Evolutionary conservation across 164 flowering plant genomes (phyloP).

Genomic region (Tinospora cordifolia): DNA sequence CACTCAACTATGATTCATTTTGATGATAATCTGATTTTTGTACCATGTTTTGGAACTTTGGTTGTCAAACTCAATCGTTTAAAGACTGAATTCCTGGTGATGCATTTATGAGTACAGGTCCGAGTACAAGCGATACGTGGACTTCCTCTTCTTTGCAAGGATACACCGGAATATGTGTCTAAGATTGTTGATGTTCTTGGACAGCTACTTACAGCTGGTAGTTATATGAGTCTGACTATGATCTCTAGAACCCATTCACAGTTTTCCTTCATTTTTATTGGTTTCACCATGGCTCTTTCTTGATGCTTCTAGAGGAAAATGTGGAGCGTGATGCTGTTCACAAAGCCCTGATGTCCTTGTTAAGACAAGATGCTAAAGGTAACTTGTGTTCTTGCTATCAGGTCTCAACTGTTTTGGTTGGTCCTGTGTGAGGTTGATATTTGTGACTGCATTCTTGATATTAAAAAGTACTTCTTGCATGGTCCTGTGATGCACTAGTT

Average conservation of each 20-base stretch:
- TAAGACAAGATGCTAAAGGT: slow-evolving; percentile 93
- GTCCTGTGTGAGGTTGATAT: not conserved
- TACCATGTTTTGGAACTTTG: not conserved
- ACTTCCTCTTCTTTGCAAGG: slow-evolving; percentile 94
- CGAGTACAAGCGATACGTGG: slow-evolving; percentile 97
- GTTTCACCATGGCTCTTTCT: slow-evolving; percentile 10
- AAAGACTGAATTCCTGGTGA: not conserved
- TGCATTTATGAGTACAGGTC: slow-evolving; percentile 35
- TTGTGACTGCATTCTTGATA: not conserved
- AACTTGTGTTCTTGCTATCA: slow-evolving; percentile 13
- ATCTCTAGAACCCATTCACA: not conserved
- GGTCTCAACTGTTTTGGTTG: not conserved
- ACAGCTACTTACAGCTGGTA: slow-evolving; percentile 78
- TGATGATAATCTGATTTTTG: not conserved
- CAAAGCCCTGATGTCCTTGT: slow-evolving; percentile 80
- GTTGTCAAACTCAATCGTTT: not conserved
- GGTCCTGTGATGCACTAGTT: not conserved
- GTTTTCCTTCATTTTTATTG: not conserved
- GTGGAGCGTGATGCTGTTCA: slow-evolving; percentile 97
- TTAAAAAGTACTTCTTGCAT: not conserved
- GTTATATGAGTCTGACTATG: not conserved
- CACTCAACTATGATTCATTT: not conserved
- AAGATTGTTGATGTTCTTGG: slow-evolving; percentile 81
- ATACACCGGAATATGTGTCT: slow-evolving; percentile 70
- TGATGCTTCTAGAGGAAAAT: slow-evolving; percentile 52